Base-by-base conservation (phyloP, 192 early-diverging fungal genomes). In the Endogone sp. region DNA sequence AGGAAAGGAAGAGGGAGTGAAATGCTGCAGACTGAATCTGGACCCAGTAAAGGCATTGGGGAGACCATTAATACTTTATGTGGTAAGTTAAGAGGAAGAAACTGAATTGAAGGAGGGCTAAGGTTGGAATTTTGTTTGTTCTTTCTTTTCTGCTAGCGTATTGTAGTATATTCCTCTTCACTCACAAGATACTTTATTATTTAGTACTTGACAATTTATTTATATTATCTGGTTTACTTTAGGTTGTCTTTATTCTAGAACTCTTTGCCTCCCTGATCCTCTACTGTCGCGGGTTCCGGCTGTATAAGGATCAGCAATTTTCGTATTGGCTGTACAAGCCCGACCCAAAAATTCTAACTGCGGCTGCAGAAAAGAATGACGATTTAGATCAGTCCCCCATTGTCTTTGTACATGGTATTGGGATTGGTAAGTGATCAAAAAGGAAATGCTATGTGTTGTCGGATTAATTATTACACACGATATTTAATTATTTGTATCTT, bases 301-400 rank as follows among this genome's bases (percentile, higher is more conserved):
- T 28, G 23, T 60, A 60, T 37, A 57, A 29, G 9, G 29, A 25
- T 27, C 56, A 29, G 9, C 23, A 37, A 13, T 23, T 79, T 0
- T 61, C 77, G 0, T 79, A 79, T 58, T 79, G 77, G 77, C 69
- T 74, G 10, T 66, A 66, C 29, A 69, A 71, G 37, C 37, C 37
- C 27, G 69, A 66, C 11, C 44, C 56, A 22, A 23, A 29, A 37
- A 22, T 30, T 20, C 67, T 3, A 32, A 49, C 57, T 11, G 37
- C 61, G 11, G 44, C 9, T 27, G 62, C 65, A 29, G 65, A 68
- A 25, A 71, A 71, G 4, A 8, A 13, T 13, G 37, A 44, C 37
- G 37, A 13, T 13, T 4, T 44, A 13, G 37, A 44, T 44, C 37
- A 13, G 37, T 44, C 37, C 31, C 77, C 77, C 2, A 58, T 79